Evolutionary conservation across 2,329 filamentous ascomycete species (phyloP).

Genomic region (Trichoderma asperellum): DNA sequence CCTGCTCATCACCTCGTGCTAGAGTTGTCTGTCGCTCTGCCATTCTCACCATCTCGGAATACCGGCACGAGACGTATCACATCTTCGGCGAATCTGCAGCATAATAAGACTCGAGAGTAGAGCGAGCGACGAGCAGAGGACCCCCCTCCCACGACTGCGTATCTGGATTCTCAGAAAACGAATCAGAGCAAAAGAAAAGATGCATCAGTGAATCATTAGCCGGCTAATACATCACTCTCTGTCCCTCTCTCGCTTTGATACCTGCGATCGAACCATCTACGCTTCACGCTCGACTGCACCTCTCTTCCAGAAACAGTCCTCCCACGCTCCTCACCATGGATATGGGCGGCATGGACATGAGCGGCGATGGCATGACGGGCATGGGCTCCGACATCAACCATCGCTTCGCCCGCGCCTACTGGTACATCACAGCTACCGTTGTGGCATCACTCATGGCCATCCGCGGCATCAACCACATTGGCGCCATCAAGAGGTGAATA

Average conservation of each 20-base stretch:
- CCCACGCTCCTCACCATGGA: neutral
- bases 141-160: neutral
- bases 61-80: neutral
- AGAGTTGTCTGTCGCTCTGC: neutral
- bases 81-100: neutral
- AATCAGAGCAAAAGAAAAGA: neutral
- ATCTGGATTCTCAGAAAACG: neutral
- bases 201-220: neutral
- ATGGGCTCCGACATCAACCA: slow-evolving; percentile 52
- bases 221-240: neutral
- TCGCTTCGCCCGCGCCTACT: slow-evolving; percentile 58
- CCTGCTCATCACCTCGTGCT: slow-evolving; percentile 1
- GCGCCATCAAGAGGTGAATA: slow-evolving; percentile 48
- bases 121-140: neutral
- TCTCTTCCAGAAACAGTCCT: neutral
- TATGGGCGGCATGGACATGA: slow-evolving; percentile 33
- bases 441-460: slow-evolving; percentile 48
- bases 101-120: neutral
- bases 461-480: slow-evolving; percentile 50
- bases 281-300: neutral
- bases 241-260: neutral
- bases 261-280: neutral
- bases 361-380: slow-evolving; percentile 41
- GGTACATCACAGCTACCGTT: slow-evolving; percentile 60
- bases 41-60: slow-evolving; percentile 4